Evolutionary conservation across 139 green algal species (phyloP).

Genomic region (Micractinium sp.): DNA sequence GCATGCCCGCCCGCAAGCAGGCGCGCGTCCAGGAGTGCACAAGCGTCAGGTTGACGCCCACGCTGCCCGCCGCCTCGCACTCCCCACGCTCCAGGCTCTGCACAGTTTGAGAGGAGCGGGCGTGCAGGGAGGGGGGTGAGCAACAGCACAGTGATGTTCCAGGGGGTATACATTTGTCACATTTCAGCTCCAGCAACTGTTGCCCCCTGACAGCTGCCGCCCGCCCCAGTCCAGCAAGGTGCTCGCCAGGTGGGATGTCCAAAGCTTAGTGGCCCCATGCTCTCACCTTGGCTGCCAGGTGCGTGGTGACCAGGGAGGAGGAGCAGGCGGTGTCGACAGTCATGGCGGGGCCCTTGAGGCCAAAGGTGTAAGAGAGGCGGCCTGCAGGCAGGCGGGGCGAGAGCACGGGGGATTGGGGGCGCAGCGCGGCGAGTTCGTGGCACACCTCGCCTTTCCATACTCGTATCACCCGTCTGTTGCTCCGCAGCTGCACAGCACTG

Average conservation of each 20-base stretch:
- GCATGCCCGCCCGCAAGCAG: slow-evolving; percentile 58
- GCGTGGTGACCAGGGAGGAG: slow-evolving; percentile 74
- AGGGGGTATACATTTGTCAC: not conserved
- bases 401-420: too few species aligned
- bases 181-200: not conserved
- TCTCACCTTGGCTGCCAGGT: slow-evolving; percentile 60
- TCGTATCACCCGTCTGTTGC: too few species aligned
- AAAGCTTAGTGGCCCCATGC: too few species aligned
- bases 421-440: too few species aligned
- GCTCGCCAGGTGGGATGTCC: too few species aligned
- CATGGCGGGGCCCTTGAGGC: slow-evolving; percentile 68
- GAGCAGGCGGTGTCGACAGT: slow-evolving; percentile 88
- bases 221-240: too few species aligned
- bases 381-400: slow-evolving; percentile 51
- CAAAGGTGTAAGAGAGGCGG: slow-evolving; percentile 78
- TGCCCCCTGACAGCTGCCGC: too few species aligned
- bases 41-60: slow-evolving; percentile 81
- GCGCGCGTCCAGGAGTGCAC: slow-evolving; percentile 72
- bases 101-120: not conserved
- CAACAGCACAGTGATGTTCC: not conserved
- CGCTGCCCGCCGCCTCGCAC: slow-evolving; percentile 60
- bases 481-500: not conserved
- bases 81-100: slow-evolving; percentile 29
- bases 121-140: not conserved
- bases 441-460: too few species aligned